Conservation (phyloP, 2,329 filamentous ascomycete species). For the Myrmaecium sp. region DNA sequence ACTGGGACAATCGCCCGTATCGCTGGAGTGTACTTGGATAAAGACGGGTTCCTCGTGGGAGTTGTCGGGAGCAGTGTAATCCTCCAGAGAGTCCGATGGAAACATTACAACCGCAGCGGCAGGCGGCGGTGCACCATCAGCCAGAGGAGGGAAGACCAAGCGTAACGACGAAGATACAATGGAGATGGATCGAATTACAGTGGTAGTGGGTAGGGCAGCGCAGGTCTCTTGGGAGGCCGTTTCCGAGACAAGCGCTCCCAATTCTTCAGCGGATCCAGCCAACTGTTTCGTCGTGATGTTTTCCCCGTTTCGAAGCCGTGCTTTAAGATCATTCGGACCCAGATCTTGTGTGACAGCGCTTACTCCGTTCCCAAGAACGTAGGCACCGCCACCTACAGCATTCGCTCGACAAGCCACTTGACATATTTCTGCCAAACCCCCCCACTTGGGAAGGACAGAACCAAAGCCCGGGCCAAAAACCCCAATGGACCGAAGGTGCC, state of each 20-base stretch:
- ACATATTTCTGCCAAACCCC: constrained; percentile 70
- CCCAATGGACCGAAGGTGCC: constrained; percentile 74
- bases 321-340: constrained; percentile 15
- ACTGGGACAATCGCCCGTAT: constrained; percentile 77
- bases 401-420: constrained; percentile 83
- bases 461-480: constrained; percentile 79
- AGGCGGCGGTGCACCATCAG: constrained; percentile 61
- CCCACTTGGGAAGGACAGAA: constrained; percentile 84
- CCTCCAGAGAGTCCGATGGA: constrained; percentile 39
- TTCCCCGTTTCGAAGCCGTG: constrained; percentile 41
- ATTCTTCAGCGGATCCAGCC: constrained; percentile 28
- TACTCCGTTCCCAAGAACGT: constrained; percentile 64
- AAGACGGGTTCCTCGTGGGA: constrained; percentile 33
- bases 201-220: too few relatives aligned
- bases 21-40: constrained; percentile 62
- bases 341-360: constrained; percentile 8
- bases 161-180: constrained; percentile 51
- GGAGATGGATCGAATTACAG: constrained; percentile 34
- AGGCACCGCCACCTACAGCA: constrained; percentile 80
- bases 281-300: constrained; percentile 38
- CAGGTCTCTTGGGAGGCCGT: constrained; percentile 4
- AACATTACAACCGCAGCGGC: constrained; percentile 57
- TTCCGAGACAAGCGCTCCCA: constrained; percentile 2
- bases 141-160: constrained; percentile 49
- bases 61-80: constrained; percentile 16